Evolutionary conservation across 2,329 filamentous ascomycete genomes (phyloP).

Genomic region (Pestalotiopsis fici): DNA sequence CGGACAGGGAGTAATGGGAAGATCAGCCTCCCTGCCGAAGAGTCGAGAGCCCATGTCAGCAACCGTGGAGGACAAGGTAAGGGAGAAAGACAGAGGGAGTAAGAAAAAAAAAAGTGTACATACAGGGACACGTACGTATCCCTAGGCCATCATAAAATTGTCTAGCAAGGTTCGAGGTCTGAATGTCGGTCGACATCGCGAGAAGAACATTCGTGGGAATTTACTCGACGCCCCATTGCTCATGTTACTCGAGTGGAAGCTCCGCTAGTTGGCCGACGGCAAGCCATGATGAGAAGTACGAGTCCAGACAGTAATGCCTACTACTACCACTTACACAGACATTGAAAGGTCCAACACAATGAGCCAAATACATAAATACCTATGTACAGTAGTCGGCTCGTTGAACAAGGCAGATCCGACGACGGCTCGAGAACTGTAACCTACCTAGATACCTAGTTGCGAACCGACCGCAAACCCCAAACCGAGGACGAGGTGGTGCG

Average conservation of each 20-base stretch:
- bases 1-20: conserved; percentile 3
- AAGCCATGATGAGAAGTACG: not conserved
- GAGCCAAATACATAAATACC: not conserved
- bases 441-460: not conserved
- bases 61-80: not conserved
- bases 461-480: not conserved
- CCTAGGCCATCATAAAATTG: not conserved
- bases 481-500: not conserved
- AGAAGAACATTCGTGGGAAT: not conserved
- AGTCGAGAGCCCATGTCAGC: not conserved
- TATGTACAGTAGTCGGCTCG: not conserved
- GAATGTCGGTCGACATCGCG: not conserved
- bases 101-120: not conserved
- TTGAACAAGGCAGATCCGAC: not conserved
- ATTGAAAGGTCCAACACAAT: too few species aligned
- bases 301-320: too few species aligned
- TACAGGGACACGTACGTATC: not conserved
- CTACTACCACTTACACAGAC: too few species aligned
- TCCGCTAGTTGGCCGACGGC: not conserved
- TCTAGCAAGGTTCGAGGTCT: not conserved
- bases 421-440: not conserved
- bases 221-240: not conserved
- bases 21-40: conserved; percentile 7
- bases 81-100: not conserved
- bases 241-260: not conserved